A percentile compares a stretch with the other conserved stretches of the same genome.
These are phyloP conservation scores for Salvia miltiorrhiza DNA, from an alignment of 257 asterid genomes.

Conservation along the genomic window DNA sequence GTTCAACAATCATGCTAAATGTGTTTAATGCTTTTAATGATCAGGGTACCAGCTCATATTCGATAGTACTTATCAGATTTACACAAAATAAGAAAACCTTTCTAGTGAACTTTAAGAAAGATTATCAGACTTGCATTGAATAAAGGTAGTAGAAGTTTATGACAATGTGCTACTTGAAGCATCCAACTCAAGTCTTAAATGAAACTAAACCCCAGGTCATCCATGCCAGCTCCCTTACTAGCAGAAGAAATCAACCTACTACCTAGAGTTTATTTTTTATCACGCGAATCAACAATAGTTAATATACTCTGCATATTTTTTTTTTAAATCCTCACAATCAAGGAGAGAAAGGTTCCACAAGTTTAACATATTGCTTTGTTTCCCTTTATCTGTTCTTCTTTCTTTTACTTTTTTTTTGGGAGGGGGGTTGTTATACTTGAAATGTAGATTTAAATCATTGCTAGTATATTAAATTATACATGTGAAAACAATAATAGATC, in stretches of 20 bases:
- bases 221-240: neutral
- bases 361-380: no score
- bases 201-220: neutral
- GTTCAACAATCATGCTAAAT: conserved; percentile 14
- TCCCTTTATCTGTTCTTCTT: no score
- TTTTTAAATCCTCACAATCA: neutral
- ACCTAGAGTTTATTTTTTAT: neutral
- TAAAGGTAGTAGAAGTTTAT: neutral
- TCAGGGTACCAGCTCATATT: neutral
- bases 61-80: neutral
- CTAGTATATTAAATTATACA: neutral
- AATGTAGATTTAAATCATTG: neutral
- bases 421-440: neutral
- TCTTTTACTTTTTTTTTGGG: neutral
- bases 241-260: conserved; percentile 8
- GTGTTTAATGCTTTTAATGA: neutral
- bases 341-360: neutral
- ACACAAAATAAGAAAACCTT: neutral
- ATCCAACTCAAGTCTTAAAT: conserved; percentile 4
- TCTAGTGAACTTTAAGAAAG: neutral
- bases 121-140: neutral
- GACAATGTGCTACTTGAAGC: conserved; percentile 3
- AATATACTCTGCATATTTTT: no score
- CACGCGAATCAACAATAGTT: neutral
- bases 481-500: neutral